Evolutionary conservation across 2,329 filamentous ascomycete genomes (phyloP), one percentile per base, ranked within the genome.

Genomic region (Cladophialophora immunda): DNA sequence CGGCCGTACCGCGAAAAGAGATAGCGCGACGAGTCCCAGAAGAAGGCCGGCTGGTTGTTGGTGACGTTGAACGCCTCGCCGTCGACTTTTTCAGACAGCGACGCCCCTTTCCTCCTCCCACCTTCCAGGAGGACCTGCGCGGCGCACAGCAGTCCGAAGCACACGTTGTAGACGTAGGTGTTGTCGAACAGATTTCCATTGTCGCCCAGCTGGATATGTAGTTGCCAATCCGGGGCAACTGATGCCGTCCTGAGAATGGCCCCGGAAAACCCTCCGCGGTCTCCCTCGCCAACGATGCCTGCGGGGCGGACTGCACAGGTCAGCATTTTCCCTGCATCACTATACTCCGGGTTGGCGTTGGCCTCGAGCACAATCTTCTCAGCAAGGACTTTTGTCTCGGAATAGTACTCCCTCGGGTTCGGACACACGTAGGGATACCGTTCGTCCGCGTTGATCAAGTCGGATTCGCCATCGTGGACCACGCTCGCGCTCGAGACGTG

Each of bases 401-500:
- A 93, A 80, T 98, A 98, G 79, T 93, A 93, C 78, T 93, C 91
- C 63, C 83, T 84, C 72, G 88, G 80, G 67, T 86, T 85, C 34
- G 92, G 92, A 55, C 88, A 85, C 60, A 95, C 89, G 58, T 91
- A 85, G 30, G 92, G 92, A 85, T 91, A 93, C 55, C 86, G 83
- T 83, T 98, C 94, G 78, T 94, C 90, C 71, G 92, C 93, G 77
- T 97, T 94, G 77, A 89, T 86, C 77, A 96, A 86, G 77, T 97
- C 92, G 68, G 82, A 87, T 68, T 85, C 83, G 73, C 94, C 94
- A 80, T 98, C 93, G 76, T 92, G 90, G 70, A 97, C 84, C 68
- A 97, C 90, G 68, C 93, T 96, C 61, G 92, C 91, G 62, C 91
- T 95, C 78, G 92, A 95, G 19, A 94, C 98, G 80, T 94, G 97